Evolutionary conservation across 2,329 filamentous ascomycete species (phyloP).

Genomic region (Pseudopithomyces maydicus): DNA sequence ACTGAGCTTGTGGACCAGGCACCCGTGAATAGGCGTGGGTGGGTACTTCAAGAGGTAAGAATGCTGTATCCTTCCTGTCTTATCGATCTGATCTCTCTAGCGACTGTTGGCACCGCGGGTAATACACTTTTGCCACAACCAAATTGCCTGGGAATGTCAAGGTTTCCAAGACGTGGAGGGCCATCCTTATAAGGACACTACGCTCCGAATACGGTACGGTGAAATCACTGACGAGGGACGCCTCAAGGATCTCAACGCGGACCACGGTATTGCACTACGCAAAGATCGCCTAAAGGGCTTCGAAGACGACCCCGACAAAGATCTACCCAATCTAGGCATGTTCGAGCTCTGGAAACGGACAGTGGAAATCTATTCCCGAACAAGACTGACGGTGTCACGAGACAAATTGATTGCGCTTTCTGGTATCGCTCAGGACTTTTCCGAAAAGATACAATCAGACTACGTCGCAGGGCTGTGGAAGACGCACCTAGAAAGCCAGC

Average conservation of each 20-base stretch:
- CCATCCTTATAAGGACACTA: constrained; percentile 10
- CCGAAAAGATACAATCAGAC: neutral
- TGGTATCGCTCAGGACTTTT: constrained; percentile 15
- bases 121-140: constrained; percentile 17
- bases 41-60: constrained; percentile 20
- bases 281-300: constrained; percentile 2
- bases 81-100: neutral
- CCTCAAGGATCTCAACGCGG: constrained; percentile 7
- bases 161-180: constrained; percentile 13
- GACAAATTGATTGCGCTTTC: constrained; percentile 24
- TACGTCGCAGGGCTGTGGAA: constrained; percentile 23
- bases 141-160: constrained; percentile 24
- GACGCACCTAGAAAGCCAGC: constrained; percentile 16
- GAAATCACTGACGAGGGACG: constrained; percentile 1
- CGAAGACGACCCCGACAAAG: constrained; percentile 3
- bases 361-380: constrained; percentile 20
- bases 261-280: neutral
- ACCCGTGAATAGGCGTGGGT: constrained; percentile 19
- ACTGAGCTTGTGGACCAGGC: constrained; percentile 13
- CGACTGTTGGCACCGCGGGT: constrained; percentile 18
- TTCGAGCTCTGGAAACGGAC: constrained; percentile 16
- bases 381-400: constrained; percentile 7
- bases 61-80: neutral
- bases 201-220: constrained; percentile 1
- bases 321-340: constrained; percentile 1